Base-by-base conservation (phyloP, 768 basidiomycete genomes). In the Suillus sp. region DNA sequence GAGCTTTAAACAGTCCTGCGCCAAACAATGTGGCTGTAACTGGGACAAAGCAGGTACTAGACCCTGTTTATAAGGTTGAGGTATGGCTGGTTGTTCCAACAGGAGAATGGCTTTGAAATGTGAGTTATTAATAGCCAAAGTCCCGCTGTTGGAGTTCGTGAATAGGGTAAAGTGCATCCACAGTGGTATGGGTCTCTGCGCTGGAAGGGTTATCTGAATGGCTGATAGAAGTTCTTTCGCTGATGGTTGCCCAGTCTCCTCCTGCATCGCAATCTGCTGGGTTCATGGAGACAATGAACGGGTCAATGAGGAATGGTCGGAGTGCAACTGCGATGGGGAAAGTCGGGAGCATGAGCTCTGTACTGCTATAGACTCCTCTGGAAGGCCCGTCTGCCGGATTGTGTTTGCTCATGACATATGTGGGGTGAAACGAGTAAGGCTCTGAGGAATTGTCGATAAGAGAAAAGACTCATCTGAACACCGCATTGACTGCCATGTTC, bases 381-480 rank as follows among this genome's bases (percentile, higher is more conserved):
- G 78, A 83, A 3, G 79, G 80, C 1, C 18, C 59, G 59, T 81
- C 78, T 2, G 79, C 77, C 34, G 78, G 80, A 65, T 83, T 82
- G 3, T 61, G 1, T 27, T 61, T 63, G 62, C 79, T 80, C 0
- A 64, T 61, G 20, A 81, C 65, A 54, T 81, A 81, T 6, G 54
- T 18, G 8, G 43, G 43, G 10, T 45, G 43, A n/a, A 45, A 45
- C 3, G n/a, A 45, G n/a, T 45, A n/a, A 3, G 53, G 40, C 2
- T 37, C 10, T 45, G n/a, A 11, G 43, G n/a, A 45, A 37, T 20
- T 4, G 20, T 25, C 9, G 22, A 57, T 27, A 14, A 62, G 8
- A 10, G 18, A 6, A 11, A 42, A 42, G 40, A 18, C 3, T 18
- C 7, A 0, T 20, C 20, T 20, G 9, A 43, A 43, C 7, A 43